Evolutionary conservation across 352 stramenopile species (phyloP), one percentile per base, ranked within the genome.

Genomic region (Phytophthora megakarya): DNA sequence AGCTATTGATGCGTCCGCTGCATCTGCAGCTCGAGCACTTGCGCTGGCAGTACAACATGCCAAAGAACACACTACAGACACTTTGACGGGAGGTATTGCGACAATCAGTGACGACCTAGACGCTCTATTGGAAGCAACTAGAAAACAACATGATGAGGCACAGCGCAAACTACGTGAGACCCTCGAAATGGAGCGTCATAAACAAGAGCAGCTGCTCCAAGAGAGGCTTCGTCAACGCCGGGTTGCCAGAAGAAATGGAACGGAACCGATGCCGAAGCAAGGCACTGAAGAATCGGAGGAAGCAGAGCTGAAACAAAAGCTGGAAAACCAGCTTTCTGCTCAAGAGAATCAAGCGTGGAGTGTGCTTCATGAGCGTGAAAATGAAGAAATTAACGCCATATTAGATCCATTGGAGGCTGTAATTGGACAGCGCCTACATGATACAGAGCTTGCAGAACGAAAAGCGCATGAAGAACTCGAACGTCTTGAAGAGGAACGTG

Each of bases 381-480:
- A 68, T 16, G 40, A 67, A 16, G 55, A 71, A 37, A 13, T 74
- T 16, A 49, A 71, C 1, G 44, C 15, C 11, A 26, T 67, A 12
- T 50, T 74, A 21, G 33, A 44, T 3, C 67, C 61, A 22, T 45
- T 74, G 8, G 49, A 74, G 23, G 44, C 38, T 43, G 61, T 39
- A 11, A 18, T 26, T 6, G 21, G 13, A 11, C 45, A 61, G 8
- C 67, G 61, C 42, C 50, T 61, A 12, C 21, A 68, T 57, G 54
- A 57, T 19, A 55, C 67, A 30, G 67, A 65, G 4, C 4, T 51
- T 19, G 56, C 48, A 18, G 72, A 78, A 12, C 57, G 54, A n/a
- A 56, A 45, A 37, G 69, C 65, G n/a, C 50, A 61, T 18, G 66
- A 74, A 18, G 65, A 80, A 30, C 56, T 83, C 7, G 56, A 22